These are phyloP conservation scores for Phoma sp. DNA, from an alignment of 2,329 filamentous ascomycete species.

Conservation along the genomic window DNA sequence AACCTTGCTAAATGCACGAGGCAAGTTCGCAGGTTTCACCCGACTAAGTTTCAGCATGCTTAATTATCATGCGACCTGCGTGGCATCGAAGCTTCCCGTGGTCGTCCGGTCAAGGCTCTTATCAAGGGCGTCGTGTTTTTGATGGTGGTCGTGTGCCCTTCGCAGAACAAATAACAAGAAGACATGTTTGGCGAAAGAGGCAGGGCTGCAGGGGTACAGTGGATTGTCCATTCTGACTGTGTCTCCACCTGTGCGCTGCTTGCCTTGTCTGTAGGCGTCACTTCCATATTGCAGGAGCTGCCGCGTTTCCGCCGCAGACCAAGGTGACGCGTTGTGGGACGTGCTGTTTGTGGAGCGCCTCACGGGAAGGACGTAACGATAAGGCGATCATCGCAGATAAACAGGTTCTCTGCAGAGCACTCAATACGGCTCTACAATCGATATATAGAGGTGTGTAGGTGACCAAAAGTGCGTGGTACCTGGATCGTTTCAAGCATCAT, in stretches of 20 bases:
- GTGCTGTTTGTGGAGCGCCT: slow-evolving; percentile 7
- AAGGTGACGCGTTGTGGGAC: slow-evolving; percentile 20
- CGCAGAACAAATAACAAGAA: slow-evolving; percentile 1
- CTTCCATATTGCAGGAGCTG: slow-evolving; percentile 12
- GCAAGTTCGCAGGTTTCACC: slow-evolving; percentile 10
- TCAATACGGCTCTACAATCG: too few species aligned
- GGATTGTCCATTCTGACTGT: slow-evolving; percentile 5
- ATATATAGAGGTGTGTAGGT: neutral
- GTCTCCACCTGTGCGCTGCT: slow-evolving; percentile 13
- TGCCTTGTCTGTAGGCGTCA: slow-evolving; percentile 10
- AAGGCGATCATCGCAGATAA: neutral
- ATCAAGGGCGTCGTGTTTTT: neutral
- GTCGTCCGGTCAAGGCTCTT: neutral
- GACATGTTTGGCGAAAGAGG: slow-evolving; percentile 10
- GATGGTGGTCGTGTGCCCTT: slow-evolving; percentile 9
- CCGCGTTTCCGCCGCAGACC: slow-evolving; percentile 7
- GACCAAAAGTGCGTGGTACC: slow-evolving; percentile 1
- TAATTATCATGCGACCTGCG: slow-evolving; percentile 5
- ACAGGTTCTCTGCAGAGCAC: too few species aligned
- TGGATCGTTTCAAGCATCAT: slow-evolving; percentile 5
- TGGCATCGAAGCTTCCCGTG: neutral
- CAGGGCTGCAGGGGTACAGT: slow-evolving; percentile 11
- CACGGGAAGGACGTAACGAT: neutral
- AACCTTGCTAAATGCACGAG: slow-evolving; percentile 11
- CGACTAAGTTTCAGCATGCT: slow-evolving; percentile 21